Base-by-base conservation (phyloP, 2,329 filamentous ascomycete genomes). In the Diaporthe helianthi region DNA sequence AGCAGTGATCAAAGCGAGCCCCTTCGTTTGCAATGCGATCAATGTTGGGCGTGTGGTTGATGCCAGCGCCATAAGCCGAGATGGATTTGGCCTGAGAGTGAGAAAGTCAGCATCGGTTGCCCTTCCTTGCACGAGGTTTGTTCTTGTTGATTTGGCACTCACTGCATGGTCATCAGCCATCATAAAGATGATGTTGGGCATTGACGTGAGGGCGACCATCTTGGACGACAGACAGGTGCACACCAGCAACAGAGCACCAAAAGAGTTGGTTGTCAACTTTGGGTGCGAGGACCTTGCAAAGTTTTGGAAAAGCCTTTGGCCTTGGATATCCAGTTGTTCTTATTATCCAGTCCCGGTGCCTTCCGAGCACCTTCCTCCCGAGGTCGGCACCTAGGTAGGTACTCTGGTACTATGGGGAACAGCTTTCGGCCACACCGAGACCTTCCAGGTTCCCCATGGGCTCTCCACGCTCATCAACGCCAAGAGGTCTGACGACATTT, bases 1-100 rank as follows among this genome's bases (percentile, higher is more conserved):
- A 86, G 74, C 83, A 86, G 71, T 86, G 84, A 70, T 85, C 82
- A 73, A 86, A 85, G 7, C 75, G 75, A 81, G 85, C 84, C 13
- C 84, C 84, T 68, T 86, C 83, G 0, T 74, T 76, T 0, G 84
- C 84, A 6, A 86, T 72, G 0, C 84, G 80, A 72, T 86, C 84
- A 31, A 87, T 77, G 71, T 86, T 83, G 9, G 85, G 84, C 0
- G 84, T 86, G 54, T 79, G 67, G 73, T 86, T 86, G 74, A 87
- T 85, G 7, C 81, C 82, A 1, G 83, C 82, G 2, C 84, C 84
- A 52, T 86, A 86, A 15, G 69, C 78, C 79, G 22, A 77, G 80
- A 85, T 85, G 17, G 83, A 77, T 72, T 86, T 86, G 58, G 82
- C 76, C 12, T 58, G 17, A 1, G 10, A 4, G 13, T 1, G 12